Percentiles rank a stretch among this genome's conserved stretches.
Conservation (phyloP, 2,329 filamentous ascomycete genomes). For the Aspergillus quadricinctus region DNA sequence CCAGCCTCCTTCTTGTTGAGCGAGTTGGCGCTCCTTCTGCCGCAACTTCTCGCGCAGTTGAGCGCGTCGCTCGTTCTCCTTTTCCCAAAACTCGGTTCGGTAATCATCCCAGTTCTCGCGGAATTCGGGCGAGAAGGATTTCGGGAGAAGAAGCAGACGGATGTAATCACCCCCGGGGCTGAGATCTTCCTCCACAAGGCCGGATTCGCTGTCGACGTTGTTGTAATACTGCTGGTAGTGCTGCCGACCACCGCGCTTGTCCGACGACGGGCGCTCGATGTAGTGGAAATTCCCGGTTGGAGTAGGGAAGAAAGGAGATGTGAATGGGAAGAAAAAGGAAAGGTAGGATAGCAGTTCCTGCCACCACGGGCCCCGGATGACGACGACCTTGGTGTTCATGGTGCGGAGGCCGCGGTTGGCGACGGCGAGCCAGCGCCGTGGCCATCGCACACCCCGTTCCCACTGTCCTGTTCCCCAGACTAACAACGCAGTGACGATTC, state of each 20-base stretch:
- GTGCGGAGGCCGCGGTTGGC: conserved; percentile 84
- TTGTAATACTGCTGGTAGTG: conserved; percentile 36
- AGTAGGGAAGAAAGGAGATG: conserved; percentile 58
- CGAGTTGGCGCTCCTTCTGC: conserved; percentile 62
- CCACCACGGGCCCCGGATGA: conserved; percentile 79
- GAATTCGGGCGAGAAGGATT: conserved; percentile 91
- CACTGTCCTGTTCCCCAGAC: conserved; percentile 96
- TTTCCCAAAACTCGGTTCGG: conserved; percentile 92
- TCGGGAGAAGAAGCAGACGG: conserved; percentile 83
- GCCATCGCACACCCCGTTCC: conserved; percentile 93
- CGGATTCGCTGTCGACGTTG: conserved; percentile 61
- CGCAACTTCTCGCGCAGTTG: conserved; percentile 67
- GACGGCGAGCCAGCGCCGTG: conserved; percentile 80
- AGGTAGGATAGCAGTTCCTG: conserved; percentile 69
- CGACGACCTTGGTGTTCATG: conserved; percentile 95
- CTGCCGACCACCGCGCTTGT: conserved; percentile 36
- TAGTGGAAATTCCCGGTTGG: conserved; percentile 69
- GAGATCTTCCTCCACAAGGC: conserved; percentile 77
- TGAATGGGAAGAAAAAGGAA: conserved; percentile 74
- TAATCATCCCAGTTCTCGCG: conserved; percentile 97
- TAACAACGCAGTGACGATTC: conserved; percentile 77
- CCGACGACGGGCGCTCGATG: conserved; percentile 57
- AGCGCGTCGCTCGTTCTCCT: conserved; percentile 83
- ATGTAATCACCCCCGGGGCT: conserved; percentile 87
- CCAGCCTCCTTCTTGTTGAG: conserved; percentile 66